Evolutionary conservation across 495 filamentous ascomycete species (phyloP).

Genomic region (Penicillium turbatum): DNA sequence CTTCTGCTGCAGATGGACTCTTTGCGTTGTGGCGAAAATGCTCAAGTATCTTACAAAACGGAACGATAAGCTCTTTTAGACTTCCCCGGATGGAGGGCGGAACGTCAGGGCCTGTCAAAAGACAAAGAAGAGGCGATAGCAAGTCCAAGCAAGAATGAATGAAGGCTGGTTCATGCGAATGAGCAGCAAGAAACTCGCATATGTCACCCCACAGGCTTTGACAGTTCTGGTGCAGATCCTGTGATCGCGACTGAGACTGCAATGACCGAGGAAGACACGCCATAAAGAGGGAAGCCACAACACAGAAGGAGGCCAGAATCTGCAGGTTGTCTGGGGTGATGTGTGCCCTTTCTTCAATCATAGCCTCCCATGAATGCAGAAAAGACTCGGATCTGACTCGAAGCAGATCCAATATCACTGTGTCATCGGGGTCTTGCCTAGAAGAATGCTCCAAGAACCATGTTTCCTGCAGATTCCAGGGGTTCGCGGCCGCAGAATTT

Average conservation of each 20-base stretch:
- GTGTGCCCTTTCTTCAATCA: slow-evolving; percentile 39
- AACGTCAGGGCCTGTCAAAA: slow-evolving; percentile 12
- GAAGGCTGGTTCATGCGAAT: slow-evolving; percentile 24
- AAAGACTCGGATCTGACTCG: slow-evolving; percentile 43
- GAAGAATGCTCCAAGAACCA: slow-evolving; percentile 20
- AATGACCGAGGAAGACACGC: slow-evolving; percentile 33
- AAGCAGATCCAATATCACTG: slow-evolving; percentile 42
- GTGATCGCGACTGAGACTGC: slow-evolving; percentile 17
- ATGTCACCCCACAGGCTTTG: slow-evolving; percentile 33
- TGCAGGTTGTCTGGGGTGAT: slow-evolving; percentile 46
- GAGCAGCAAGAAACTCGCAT: slow-evolving; percentile 31
- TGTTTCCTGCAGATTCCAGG: slow-evolving; percentile 25
- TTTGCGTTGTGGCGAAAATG: slow-evolving; percentile 31
- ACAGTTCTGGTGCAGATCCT: slow-evolving; percentile 31
- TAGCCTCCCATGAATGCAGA: slow-evolving; percentile 40
- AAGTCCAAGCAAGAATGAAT: slow-evolving; percentile 35
- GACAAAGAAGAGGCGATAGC: slow-evolving; percentile 31
- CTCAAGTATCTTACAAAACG: slow-evolving; percentile 41
- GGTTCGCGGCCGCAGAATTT: slow-evolving; percentile 17
- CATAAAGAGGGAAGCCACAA: slow-evolving; percentile 31
- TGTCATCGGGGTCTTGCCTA: slow-evolving; percentile 38
- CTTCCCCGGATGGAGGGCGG: slow-evolving; percentile 15
- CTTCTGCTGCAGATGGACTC: slow-evolving; percentile 24
- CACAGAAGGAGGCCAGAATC: slow-evolving; percentile 44
- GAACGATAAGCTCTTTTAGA: slow-evolving; percentile 25